These are phyloP conservation scores for Entomortierella beljakovae DNA, from an alignment of 192 early-diverging fungal species.

Conservation along the genomic window DNA sequence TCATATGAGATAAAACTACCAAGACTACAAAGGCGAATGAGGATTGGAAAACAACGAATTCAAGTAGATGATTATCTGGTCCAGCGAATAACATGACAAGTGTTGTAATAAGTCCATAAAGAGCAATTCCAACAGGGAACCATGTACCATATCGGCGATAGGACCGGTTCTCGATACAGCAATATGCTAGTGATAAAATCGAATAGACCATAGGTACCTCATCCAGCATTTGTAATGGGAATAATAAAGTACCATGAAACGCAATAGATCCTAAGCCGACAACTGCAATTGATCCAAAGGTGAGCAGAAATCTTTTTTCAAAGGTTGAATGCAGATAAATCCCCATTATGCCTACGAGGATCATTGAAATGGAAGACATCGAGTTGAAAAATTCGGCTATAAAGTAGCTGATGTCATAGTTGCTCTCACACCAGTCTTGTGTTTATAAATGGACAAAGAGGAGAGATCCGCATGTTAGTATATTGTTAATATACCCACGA, in stretches of 20 bases:
- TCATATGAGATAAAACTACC: conserved; percentile 30
- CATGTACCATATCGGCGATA: conserved; percentile 44
- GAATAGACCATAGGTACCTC: conserved; percentile 53
- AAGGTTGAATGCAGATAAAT: conserved; percentile 35
- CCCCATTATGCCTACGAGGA: conserved; percentile 46
- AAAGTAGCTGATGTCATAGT: conserved; percentile 72
- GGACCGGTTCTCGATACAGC: conserved; percentile 38
- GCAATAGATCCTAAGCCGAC: conserved; percentile 50
- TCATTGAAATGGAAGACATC: conserved; percentile 56
- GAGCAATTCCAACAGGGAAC: conserved; percentile 48
- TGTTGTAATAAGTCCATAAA: conserved; percentile 41
- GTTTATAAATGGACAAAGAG: too few species aligned
- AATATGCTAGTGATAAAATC: conserved; percentile 40
- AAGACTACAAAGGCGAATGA: conserved; percentile 34
- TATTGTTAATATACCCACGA: too few species aligned
- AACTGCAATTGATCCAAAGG: conserved; percentile 39
- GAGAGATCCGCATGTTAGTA: not conserved
- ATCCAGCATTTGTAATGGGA: conserved; percentile 49
- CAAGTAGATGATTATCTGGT: conserved; percentile 32
- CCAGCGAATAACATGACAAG: conserved; percentile 40
- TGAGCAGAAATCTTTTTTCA: conserved; percentile 45
- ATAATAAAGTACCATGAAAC: conserved; percentile 46
- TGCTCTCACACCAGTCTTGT: conserved; percentile 78
- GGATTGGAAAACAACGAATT: conserved; percentile 44
- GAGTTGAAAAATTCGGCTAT: conserved; percentile 81